Base-by-base conservation (phyloP, 352 stramenopile species). In the Globisporangium canariense region DNA sequence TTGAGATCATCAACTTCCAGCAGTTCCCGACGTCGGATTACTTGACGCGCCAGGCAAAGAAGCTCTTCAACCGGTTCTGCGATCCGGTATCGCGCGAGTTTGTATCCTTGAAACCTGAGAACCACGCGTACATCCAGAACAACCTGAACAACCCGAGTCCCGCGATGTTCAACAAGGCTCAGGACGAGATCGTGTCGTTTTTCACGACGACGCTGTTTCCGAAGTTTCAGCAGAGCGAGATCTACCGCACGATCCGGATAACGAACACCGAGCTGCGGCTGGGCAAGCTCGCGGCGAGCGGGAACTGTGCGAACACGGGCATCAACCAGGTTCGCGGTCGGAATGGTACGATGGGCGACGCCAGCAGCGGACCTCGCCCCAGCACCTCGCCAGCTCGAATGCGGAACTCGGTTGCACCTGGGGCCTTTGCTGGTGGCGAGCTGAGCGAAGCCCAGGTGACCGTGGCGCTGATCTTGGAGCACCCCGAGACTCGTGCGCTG, bases 11-110 rank as follows among this genome's bases (percentile, higher is more conserved):
- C 28, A 82, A 71, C 22, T 91, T 88, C 60, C 81, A 91, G 71
- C 78, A 89, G 41, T 82, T 91, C 40, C 82, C 82, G n/a, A 91
- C 81, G 2, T 89, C 82, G 0, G 80, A 91, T 62, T 91, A 89
- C 51, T 65, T 91, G 43, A 75, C 69, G 18, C 77, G 82, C 5
- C 80, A 89, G 58, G 80, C 77, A 14, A 83, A 83, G 58, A 91
- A 89, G 64, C 58, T 91, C 6, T 88, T 79, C 62, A 72, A 77
- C 25, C 77, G 80, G 0, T 91, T 91, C 70, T 88, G 81, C 30
- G 78, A 91, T 28, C 68, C 77, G 2, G 61, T 75, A 40, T 89
- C 82, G 0, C 78, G 80, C n/a, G 82, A 89, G 58, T 88, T 71
- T 38, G 79, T 89, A 6, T 57, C 73, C 5, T 58, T 89, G 10